phyloP scores from a whole-genome alignment of 305 asterid species.

The Fraxinus albicans region DNA sequence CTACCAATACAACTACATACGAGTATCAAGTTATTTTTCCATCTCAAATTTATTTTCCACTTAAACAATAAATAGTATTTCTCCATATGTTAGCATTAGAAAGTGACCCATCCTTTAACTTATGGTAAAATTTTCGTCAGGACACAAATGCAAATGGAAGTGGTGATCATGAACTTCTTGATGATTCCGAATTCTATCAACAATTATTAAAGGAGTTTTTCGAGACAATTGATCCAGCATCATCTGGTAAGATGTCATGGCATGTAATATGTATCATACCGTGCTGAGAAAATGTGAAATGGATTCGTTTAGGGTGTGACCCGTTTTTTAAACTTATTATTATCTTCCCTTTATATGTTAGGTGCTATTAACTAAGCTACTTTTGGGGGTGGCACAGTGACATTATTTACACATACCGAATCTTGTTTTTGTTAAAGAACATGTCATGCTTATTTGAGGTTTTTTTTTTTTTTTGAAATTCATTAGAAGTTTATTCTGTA shows the following conservation, averaged over 20 bases:
- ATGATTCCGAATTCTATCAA: conserved; percentile 87
- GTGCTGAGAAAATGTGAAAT: neutral
- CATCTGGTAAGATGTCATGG: conserved; percentile 61
- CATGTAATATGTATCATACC: neutral
- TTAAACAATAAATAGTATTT: neutral
- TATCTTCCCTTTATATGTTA: neutral
- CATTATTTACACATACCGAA: neutral
- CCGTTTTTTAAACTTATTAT: neutral
- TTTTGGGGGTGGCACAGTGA: neutral
- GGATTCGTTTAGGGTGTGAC: neutral
- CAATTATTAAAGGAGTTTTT: conserved; percentile 84
- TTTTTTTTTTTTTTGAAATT: neutral
- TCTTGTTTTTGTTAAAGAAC: neutral
- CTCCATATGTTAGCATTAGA: neutral
- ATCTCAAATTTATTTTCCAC: neutral
- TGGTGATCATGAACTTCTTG: conserved; percentile 85
- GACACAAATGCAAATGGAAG: conserved; percentile 30
- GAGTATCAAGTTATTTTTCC: conserved; percentile 42
- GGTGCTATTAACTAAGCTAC: neutral
- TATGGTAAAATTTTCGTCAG: conserved; percentile 32
- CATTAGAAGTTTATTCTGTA: neutral
- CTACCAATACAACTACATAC: conserved; percentile 33
- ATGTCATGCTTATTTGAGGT: neutral
- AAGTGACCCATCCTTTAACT: neutral
- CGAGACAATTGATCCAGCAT: conserved; percentile 77